phyloP scores from a whole-genome alignment of 2,329 filamentous ascomycete species.

The Talaromyces piceae region DNA sequence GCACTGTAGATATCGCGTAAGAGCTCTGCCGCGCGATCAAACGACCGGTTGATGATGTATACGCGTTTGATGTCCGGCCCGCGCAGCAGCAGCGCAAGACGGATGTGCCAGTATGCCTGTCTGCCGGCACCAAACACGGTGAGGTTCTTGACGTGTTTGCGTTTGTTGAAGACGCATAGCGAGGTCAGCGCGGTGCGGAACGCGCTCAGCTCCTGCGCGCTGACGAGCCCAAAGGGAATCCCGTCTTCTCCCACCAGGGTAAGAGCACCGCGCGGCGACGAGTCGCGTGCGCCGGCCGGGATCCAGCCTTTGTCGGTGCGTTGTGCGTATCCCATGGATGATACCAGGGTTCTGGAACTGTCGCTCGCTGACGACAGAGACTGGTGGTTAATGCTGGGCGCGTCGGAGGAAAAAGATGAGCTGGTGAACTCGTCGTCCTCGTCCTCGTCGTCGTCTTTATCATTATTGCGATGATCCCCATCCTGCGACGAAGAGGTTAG shows the following conservation, averaged over 20 bases:
- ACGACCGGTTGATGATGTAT: conserved; percentile 69
- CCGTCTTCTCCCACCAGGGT: conserved; percentile 53
- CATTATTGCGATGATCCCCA: neutral
- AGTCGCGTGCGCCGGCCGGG: conserved; percentile 26
- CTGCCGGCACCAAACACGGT: conserved; percentile 81
- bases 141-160: conserved; percentile 64
- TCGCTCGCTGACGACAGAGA: conserved; percentile 23
- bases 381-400: conserved; percentile 18
- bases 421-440: conserved; percentile 4
- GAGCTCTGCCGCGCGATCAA: conserved; percentile 39
- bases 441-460: neutral
- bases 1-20: conserved; percentile 50
- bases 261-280: conserved; percentile 50
- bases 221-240: conserved; percentile 55
- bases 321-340: conserved; percentile 15
- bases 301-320: conserved; percentile 27
- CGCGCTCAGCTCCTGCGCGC: conserved; percentile 61
- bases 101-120: conserved; percentile 92
- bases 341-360: conserved; percentile 18
- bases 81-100: conserved; percentile 65
- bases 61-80: conserved; percentile 64
- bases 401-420: conserved; percentile 11
- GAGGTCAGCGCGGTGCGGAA: conserved; percentile 59
- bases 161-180: conserved; percentile 55
- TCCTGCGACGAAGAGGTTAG: neutral